Percentiles rank a stretch among this genome's conserved stretches.
phyloP scores from a whole-genome alignment of 2,329 filamentous ascomycete species.

The Grosmannia serpens region DNA sequence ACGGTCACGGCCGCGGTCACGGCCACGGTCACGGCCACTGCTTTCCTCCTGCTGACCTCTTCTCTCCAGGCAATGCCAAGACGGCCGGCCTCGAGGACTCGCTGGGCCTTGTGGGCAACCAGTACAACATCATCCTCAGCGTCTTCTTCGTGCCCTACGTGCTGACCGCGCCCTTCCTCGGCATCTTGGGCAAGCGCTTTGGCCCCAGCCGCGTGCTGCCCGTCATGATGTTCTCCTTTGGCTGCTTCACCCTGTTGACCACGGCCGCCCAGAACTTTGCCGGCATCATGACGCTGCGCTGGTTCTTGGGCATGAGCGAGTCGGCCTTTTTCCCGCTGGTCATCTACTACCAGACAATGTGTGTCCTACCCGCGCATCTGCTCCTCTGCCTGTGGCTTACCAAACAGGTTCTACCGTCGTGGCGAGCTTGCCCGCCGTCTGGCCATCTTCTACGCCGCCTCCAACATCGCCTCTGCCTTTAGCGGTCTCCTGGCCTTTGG shows the following conservation, averaged over 20 bases:
- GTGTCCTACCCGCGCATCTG: constrained; percentile 16
- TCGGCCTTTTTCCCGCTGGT: constrained; percentile 15
- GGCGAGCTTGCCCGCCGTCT: constrained; percentile 59
- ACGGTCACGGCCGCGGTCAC: no score
- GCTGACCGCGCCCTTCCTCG: constrained; percentile 47
- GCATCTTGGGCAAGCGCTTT: constrained; percentile 59
- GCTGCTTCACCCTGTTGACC: constrained; percentile 57
- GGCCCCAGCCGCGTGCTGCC: constrained; percentile 57
- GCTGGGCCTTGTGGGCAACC: constrained; percentile 28
- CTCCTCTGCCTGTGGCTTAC: neutral
- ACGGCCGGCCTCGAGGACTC: neutral
- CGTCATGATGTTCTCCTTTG: constrained; percentile 58
- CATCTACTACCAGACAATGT: constrained; percentile 44
- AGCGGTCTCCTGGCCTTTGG: constrained; percentile 25
- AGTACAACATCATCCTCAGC: constrained; percentile 60
- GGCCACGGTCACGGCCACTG: no score
- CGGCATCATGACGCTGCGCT: constrained; percentile 34
- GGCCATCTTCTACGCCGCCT: constrained; percentile 43
- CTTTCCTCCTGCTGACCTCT: no score
- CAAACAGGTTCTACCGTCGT: constrained; percentile 52
- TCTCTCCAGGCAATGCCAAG: constrained; percentile 1
- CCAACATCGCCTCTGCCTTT: constrained; percentile 13
- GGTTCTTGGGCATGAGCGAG: constrained; percentile 53
- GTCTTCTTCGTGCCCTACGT: constrained; percentile 73
- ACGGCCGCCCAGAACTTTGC: constrained; percentile 5